Evolutionary conservation across 108 stramenopile genomes (phyloP).

Genomic region (Nitzschia palea): DNA sequence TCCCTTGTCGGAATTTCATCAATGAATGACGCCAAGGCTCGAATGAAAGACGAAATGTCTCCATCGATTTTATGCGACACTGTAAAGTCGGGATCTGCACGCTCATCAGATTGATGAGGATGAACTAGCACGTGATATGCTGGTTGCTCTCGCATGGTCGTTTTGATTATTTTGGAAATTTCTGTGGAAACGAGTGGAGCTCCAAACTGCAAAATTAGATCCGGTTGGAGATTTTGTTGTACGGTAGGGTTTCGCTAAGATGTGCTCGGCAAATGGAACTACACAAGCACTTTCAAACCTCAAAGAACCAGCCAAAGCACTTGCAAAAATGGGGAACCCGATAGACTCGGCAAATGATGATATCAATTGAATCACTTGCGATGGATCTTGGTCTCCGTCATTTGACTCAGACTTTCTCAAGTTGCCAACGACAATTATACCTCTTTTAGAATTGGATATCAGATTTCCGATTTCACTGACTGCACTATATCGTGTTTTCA

Average conservation of each 20-base stretch:
- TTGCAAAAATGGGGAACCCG: conserved; percentile 77
- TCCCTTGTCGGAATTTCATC: not conserved
- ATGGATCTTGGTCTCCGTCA: conserved; percentile 10
- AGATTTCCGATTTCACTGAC: conserved; percentile 41
- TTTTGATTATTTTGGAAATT: conserved; percentile 54
- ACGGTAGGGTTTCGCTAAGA: conserved; percentile 71
- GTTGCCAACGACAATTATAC: conserved; percentile 82
- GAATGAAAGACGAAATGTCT: conserved; percentile 41
- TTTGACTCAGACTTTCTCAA: conserved; percentile 26
- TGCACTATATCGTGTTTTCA: conserved; percentile 10
- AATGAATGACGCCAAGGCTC: not conserved
- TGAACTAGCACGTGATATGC: conserved; percentile 69
- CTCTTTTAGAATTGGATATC: conserved; percentile 61
- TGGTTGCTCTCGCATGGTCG: conserved; percentile 21
- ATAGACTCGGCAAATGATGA: conserved; percentile 59
- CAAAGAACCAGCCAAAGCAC: conserved; percentile 65
- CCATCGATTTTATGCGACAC: conserved; percentile 66
- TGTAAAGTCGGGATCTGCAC: conserved; percentile 71
- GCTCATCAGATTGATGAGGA: conserved; percentile 54
- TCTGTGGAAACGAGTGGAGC: conserved; percentile 82
- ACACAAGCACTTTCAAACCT: conserved; percentile 56
- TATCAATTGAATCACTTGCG: conserved; percentile 44
- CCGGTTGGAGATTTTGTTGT: conserved; percentile 64
- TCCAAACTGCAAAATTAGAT: conserved; percentile 87
- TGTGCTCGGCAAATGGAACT: conserved; percentile 79